phyloP scores from a whole-genome alignment of 2,329 filamentous ascomycete species.

The Septoria linicola region DNA sequence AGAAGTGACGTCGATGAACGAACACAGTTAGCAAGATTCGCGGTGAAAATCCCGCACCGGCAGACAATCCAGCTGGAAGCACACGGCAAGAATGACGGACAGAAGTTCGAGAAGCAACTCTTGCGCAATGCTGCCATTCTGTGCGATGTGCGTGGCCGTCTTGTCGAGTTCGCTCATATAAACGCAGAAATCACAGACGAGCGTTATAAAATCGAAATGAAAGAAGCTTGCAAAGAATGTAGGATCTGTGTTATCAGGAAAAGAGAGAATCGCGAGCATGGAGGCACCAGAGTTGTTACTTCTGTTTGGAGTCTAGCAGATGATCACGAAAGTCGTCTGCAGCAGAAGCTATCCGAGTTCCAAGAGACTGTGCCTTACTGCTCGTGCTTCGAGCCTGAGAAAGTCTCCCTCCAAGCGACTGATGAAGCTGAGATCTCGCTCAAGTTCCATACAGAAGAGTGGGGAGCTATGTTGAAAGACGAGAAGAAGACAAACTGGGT shows the following conservation, averaged over 20 bases:
- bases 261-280: slow-evolving; percentile 40
- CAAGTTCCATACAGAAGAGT: slow-evolving; percentile 42
- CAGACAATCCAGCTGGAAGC: slow-evolving; percentile 9
- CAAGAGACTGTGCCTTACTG: slow-evolving; percentile 47
- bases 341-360: slow-evolving; percentile 45
- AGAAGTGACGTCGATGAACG: slow-evolving; percentile 16
- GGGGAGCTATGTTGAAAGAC: slow-evolving; percentile 37
- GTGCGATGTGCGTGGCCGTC: slow-evolving; percentile 44
- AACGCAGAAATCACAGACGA: slow-evolving; percentile 39
- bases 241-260: slow-evolving; percentile 47
- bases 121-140: slow-evolving; percentile 47
- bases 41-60: slow-evolving; percentile 4
- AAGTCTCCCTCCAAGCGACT: slow-evolving; percentile 42
- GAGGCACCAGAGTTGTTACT: slow-evolving; percentile 41
- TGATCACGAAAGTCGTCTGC: slow-evolving; percentile 44
- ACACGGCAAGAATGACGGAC: slow-evolving; percentile 5
- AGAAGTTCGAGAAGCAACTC: slow-evolving; percentile 42
- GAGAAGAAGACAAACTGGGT: slow-evolving; percentile 46
- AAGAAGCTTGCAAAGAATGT: slow-evolving; percentile 40
- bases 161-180: slow-evolving; percentile 45
- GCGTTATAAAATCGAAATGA: slow-evolving; percentile 43
- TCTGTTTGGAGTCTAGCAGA: slow-evolving; percentile 49
- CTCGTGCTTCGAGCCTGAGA: slow-evolving; percentile 47
- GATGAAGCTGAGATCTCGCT: slow-evolving; percentile 38
- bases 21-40: slow-evolving; percentile 15